These are phyloP conservation scores for Ophiosphaerella korrae DNA, from an alignment of 2,329 filamentous ascomycete genomes.

Conservation along the genomic window DNA sequence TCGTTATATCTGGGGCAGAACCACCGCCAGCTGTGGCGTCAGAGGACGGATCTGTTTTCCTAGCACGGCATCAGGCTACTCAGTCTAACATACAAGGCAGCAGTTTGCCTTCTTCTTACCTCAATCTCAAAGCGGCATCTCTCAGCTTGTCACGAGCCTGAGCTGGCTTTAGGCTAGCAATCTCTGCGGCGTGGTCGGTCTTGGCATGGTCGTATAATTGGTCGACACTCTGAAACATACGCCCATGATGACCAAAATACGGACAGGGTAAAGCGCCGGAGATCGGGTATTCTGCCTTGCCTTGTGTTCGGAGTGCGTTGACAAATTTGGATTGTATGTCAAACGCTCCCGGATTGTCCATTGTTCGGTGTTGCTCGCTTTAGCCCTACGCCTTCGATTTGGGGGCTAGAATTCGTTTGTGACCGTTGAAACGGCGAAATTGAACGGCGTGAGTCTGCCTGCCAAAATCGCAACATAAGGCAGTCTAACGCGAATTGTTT, in stretches of 20 bases:
- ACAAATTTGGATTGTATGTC: constrained; percentile 34
- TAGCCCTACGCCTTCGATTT: no score
- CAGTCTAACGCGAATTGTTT: background rate
- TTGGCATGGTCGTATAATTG: constrained; percentile 34
- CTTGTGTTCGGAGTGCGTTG: constrained; percentile 33
- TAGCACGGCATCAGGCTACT: constrained; percentile 11
- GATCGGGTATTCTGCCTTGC: constrained; percentile 19
- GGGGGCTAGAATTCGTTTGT: no score
- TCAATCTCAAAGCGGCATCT: constrained; percentile 27
- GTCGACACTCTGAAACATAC: constrained; percentile 35
- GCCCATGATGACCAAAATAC: constrained; percentile 30
- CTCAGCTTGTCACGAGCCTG: constrained; percentile 29
- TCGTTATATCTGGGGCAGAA: constrained; percentile 38
- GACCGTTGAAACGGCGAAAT: background rate
- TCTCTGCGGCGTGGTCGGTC: constrained; percentile 29
- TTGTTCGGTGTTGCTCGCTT: constrained; percentile 3
- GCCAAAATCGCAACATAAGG: background rate
- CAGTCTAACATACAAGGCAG: background rate
- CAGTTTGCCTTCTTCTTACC: constrained; percentile 9
- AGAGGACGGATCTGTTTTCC: constrained; percentile 29
- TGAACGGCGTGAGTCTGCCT: background rate
- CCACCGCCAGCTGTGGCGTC: constrained; percentile 33
- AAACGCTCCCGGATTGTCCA: constrained; percentile 20
- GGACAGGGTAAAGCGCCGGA: constrained; percentile 35
- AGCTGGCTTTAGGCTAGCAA: constrained; percentile 23